phyloP scores from a whole-genome alignment of 805 yeast genomes.

The Saccharomycopsis sp. region DNA sequence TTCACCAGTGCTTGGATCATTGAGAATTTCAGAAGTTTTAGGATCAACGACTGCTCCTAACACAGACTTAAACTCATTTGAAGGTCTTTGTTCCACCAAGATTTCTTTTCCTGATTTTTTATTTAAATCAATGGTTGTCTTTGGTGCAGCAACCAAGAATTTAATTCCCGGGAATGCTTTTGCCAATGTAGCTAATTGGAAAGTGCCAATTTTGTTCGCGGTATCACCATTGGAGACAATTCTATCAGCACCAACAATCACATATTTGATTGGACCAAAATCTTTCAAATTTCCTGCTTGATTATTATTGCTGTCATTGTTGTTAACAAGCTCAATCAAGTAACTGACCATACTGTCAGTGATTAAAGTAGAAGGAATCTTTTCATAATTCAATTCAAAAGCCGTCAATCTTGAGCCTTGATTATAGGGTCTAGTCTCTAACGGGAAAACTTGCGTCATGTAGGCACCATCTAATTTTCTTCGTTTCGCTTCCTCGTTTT shows the following conservation, averaged over 20 bases:
- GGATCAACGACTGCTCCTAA: conserved; percentile 54
- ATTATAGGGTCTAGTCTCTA: conserved; percentile 94
- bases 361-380: conserved; percentile 80
- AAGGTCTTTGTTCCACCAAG: conserved; percentile 81
- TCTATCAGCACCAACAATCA: conserved; percentile 94
- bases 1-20: conserved; percentile 24
- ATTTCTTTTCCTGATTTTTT: conserved; percentile 68
- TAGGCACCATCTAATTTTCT: conserved; percentile 34
- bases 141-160: conserved; percentile 93
- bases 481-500: conserved; percentile 21
- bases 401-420: conserved; percentile 95
- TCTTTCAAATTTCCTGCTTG: background rate
- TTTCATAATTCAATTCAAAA: conserved; percentile 77
- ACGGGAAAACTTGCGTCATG: conserved; percentile 69
- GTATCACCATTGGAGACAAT: conserved; percentile 91
- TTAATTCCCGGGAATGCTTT: conserved; percentile 57
- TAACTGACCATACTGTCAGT: conserved; percentile 92
- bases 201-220: conserved; percentile 95
- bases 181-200: conserved; percentile 74
- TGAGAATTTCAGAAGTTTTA: conserved; percentile 25
- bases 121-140: conserved; percentile 73
- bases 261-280: conserved; percentile 68
- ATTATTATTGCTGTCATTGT: conserved; percentile 35
- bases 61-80: conserved; percentile 67
- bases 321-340: conserved; percentile 35